Conservation (phyloP, 805 yeast genomes). For the Citeromyces nyonsensis region DNA sequence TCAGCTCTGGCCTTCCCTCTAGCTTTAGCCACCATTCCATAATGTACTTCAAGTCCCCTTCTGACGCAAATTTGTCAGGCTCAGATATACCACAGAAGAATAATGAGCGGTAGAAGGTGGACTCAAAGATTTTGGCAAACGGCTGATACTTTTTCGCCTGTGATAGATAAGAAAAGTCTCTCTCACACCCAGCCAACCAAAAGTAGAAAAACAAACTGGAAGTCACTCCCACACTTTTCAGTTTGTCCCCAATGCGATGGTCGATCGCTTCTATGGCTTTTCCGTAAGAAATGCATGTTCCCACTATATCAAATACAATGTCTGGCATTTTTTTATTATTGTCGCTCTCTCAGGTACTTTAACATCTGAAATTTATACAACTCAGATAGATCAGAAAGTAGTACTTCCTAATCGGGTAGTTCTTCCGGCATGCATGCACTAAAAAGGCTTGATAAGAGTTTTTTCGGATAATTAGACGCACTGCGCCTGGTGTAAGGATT, state of each 20-base stretch:
- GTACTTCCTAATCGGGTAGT: too few species aligned
- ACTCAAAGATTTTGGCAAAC: conserved; percentile 10
- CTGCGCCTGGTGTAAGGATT: too few species aligned
- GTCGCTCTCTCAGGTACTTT: too few species aligned
- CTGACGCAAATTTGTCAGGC: conserved; percentile 11
- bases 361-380: too few species aligned
- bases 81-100: conserved; percentile 12
- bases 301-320: conserved; percentile 13
- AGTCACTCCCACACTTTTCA: conserved; percentile 8
- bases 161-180: conserved; percentile 7
- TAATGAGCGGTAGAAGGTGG: conserved; percentile 12
- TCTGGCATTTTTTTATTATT: conserved; percentile 9
- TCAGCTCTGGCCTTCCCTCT: conserved; percentile 12
- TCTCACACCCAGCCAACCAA: conserved; percentile 7
- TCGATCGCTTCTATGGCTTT: conserved; percentile 10
- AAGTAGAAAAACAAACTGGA: conserved; percentile 8
- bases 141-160: conserved; percentile 9
- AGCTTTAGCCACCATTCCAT: conserved; percentile 10
- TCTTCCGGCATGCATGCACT: too few species aligned
- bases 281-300: conserved; percentile 13
- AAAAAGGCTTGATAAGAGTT: too few species aligned
- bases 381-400: too few species aligned
- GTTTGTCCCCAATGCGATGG: conserved; percentile 9
- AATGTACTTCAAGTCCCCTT: conserved; percentile 11
- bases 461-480: too few species aligned